Conservation (phyloP, 2,329 filamentous ascomycete species). For the Alternaria ventricosa region DNA sequence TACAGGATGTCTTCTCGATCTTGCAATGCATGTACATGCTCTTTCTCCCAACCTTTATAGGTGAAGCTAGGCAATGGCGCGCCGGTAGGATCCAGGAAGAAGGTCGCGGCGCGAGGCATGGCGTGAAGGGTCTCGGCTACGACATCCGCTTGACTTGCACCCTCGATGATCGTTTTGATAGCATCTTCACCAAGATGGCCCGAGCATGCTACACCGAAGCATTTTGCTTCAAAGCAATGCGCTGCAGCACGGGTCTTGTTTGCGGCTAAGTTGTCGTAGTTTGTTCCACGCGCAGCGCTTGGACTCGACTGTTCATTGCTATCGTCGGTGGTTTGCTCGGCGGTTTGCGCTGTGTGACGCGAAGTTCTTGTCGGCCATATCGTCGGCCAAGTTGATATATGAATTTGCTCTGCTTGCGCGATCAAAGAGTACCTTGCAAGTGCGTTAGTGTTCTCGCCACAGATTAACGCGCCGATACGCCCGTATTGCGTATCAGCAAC, state of each 20-base stretch:
- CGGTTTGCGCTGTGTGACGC: not conserved
- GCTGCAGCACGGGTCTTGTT: conserved; percentile 61
- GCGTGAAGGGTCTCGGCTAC: conserved; percentile 45
- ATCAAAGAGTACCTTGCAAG: conserved; percentile 61
- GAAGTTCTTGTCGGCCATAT: conserved; percentile 59
- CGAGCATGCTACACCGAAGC: conserved; percentile 61
- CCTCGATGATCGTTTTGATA: conserved; percentile 44
- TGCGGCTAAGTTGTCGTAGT: conserved; percentile 63
- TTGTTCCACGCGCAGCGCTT: conserved; percentile 19
- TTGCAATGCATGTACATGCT: conserved; percentile 50
- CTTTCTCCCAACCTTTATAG: conserved; percentile 30
- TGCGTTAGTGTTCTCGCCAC: conserved; percentile 66
- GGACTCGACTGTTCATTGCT: not conserved
- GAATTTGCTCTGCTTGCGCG: conserved; percentile 62
- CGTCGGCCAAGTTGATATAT: conserved; percentile 63
- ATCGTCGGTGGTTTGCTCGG: not conserved
- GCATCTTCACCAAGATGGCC: conserved; percentile 52
- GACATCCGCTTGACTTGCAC: conserved; percentile 34
- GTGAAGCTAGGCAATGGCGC: conserved; percentile 50
- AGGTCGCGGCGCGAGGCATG: conserved; percentile 55
- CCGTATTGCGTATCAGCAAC: conserved; percentile 56
- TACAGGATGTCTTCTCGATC: conserved; percentile 59
- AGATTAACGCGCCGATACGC: conserved; percentile 60
- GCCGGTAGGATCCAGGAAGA: conserved; percentile 62
- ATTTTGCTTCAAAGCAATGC: conserved; percentile 66